phyloP scores from a whole-genome alignment of 495 filamentous ascomycete genomes.

The Annulohypoxylon bovei region DNA sequence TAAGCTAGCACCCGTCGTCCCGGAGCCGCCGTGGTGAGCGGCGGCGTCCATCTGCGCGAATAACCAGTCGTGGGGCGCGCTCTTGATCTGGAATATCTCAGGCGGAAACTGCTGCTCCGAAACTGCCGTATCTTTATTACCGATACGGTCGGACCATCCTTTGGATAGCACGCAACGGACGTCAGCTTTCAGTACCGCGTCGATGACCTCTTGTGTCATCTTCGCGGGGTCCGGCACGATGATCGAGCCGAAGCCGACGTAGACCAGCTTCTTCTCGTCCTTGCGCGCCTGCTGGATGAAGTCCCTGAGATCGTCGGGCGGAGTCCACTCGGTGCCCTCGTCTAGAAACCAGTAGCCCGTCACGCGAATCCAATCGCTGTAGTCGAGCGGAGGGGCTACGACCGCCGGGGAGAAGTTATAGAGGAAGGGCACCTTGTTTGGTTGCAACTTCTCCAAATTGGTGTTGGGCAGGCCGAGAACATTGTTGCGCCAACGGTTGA shows the following conservation, averaged over 20 bases:
- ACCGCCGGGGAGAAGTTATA: constrained; percentile 97
- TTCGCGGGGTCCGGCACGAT: constrained; percentile 91
- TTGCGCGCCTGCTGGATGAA: constrained; percentile 83
- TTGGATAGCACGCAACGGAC: constrained; percentile 96
- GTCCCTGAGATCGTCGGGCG: constrained; percentile 74
- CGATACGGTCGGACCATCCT: constrained; percentile 93
- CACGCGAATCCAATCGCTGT: constrained; percentile 95
- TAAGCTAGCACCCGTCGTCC: constrained; percentile 93
- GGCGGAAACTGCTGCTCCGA: constrained; percentile 78
- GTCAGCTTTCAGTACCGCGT: constrained; percentile 89
- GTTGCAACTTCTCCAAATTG: constrained; percentile 88
- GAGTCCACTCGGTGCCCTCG: constrained; percentile 78
- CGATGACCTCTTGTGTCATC: constrained; percentile 87
- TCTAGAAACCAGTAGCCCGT: constrained; percentile 99
- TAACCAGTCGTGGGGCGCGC: constrained; percentile 96
- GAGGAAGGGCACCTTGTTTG: constrained; percentile 94
- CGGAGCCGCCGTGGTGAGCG: constrained; percentile 92
- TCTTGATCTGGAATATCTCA: constrained; percentile 86
- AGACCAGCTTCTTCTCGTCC: constrained; percentile 92
- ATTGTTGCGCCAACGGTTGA: constrained; percentile 92
- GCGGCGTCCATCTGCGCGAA: constrained; percentile 95
- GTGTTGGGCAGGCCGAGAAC: constrained; percentile 81
- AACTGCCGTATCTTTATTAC: constrained; percentile 57
- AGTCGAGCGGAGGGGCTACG: constrained; percentile 91
- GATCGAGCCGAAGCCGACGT: constrained; percentile 96